A percentile compares a stretch with the other conserved stretches of the same genome.
Conservation (phyloP, 1,139 yeast genomes). For the Insectozyma bohioensis region DNA sequence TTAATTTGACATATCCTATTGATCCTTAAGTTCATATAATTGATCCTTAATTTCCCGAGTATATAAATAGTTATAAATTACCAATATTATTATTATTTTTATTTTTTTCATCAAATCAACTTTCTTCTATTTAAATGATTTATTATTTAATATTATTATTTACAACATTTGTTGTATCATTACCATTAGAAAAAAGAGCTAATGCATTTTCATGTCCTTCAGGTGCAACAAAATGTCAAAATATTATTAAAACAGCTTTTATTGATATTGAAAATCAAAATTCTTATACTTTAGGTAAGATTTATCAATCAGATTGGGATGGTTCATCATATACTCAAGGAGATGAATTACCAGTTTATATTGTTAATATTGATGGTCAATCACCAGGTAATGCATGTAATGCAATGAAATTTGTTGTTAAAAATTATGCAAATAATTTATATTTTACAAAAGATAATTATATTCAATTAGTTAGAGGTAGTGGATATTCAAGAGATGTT, state of each 20-base stretch:
- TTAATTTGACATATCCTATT: no score
- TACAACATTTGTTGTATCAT: neutral
- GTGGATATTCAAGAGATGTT: neutral
- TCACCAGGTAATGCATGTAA: slow-evolving; percentile 5
- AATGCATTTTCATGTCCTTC: neutral
- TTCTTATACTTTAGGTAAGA: neutral
- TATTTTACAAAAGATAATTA: neutral
- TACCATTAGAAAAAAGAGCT: slow-evolving; percentile 2
- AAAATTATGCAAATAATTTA: neutral
- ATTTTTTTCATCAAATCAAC: no score
- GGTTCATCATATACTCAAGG: no score
- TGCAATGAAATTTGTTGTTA: slow-evolving; percentile 2
- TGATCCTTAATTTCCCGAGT: no score
- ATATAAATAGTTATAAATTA: no score
- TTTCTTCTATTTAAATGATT: no score
- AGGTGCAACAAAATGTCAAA: slow-evolving; percentile 1
- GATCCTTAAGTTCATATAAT: no score
- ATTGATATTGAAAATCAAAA: slow-evolving; percentile 2
- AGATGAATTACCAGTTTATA: slow-evolving; percentile 2
- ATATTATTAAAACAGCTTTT: neutral
- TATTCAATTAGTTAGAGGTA: slow-evolving; percentile 1
- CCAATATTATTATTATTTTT: no score
- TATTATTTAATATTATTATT: neutral
- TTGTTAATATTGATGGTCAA: slow-evolving; percentile 4
- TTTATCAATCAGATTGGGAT: neutral